Percentiles rank a stretch among this genome's conserved stretches.
Conservation (phyloP, 768 basidiomycete genomes). For the Leccinum variicolor region DNA sequence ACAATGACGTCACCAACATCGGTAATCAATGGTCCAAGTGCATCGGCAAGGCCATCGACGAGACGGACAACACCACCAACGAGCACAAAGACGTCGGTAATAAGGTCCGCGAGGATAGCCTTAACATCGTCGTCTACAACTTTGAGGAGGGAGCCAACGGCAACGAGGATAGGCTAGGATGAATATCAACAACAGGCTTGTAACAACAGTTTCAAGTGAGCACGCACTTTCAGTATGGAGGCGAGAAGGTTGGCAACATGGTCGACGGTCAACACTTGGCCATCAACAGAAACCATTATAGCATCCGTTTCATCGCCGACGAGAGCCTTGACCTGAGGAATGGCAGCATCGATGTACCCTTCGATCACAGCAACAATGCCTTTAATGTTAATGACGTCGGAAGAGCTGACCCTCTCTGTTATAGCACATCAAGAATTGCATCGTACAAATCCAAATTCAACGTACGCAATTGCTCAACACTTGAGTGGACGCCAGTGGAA, state of each 20-base stretch:
- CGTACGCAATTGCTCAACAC: slow-evolving; percentile 27
- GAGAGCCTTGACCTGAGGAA: slow-evolving; percentile 26
- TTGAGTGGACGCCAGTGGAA: slow-evolving; percentile 12
- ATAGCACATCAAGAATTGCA: neutral
- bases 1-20: slow-evolving; percentile 18
- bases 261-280: slow-evolving; percentile 24
- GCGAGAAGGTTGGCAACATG: slow-evolving; percentile 26
- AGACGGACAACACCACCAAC: slow-evolving; percentile 12
- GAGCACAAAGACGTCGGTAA: slow-evolving; percentile 14
- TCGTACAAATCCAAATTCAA: neutral
- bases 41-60: slow-evolving; percentile 21
- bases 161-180: slow-evolving; percentile 26
- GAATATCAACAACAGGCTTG: neutral
- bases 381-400: slow-evolving; percentile 21
- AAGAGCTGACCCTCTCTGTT: slow-evolving; percentile 22
- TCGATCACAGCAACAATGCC: slow-evolving; percentile 24
- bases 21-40: slow-evolving; percentile 21
- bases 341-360: slow-evolving; percentile 17
- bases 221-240: slow-evolving; percentile 20
- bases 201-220: neutral
- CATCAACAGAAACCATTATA: slow-evolving; percentile 26
- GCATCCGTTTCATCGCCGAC: slow-evolving; percentile 16
- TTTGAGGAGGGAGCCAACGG: slow-evolving; percentile 21
- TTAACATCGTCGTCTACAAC: neutral
- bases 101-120: slow-evolving; percentile 1